Evolutionary conservation across 495 filamentous ascomycete species (phyloP), one percentile per base, ranked within the genome.

Genomic region (Aspergillus nanangensis): DNA sequence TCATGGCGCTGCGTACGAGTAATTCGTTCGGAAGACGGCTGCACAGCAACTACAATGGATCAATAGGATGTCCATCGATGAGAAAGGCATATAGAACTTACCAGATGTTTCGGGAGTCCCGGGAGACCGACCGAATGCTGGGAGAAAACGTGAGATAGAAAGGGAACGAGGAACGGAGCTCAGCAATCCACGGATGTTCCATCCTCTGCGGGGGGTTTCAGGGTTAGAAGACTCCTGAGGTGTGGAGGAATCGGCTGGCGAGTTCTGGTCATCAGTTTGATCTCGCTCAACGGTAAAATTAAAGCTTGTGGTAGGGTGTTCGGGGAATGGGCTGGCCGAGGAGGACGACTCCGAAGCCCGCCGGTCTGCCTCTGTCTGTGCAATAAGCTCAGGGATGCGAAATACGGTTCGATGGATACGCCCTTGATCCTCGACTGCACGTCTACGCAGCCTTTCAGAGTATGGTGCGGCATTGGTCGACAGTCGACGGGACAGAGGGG

Each of bases 351-450:
- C 48, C 2, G 48, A 42, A 4, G 51, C 47, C 15, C 10, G 53
- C 10, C 59, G 53, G 38, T 61, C 55, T 9, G 53, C 45, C 11
- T 57, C 57, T 10, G 44, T 47, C 51, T 69, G 61, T 13, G 57
- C 53, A 20, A 70, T 33, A 7, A 62, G 49, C n/a, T 66, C 43
- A 2, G 64, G 60, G n/a, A 70, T 33, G n/a, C 66, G 65, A n/a
- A 60, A 66, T 10, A 66, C 38, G 9, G 68, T 72, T 3, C 47
- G 48, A 19, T 61, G 51, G 17, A 72, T 58, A 4, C 61, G 57
- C 9, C 66, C 66, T 27, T 52, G 46, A 10, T 47, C 41, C 35
- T 67, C 60, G 1, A 38, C 57, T 8, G 50, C 51, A 18, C 64
- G 66, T 11, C 62, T 56, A 13, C 47, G 58, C n/a, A 60, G 50